Percentiles rank a stretch among this genome's conserved stretches.
phyloP scores from a whole-genome alignment of 768 basidiomycete genomes.

The Tricholoma hemisulphureum region DNA sequence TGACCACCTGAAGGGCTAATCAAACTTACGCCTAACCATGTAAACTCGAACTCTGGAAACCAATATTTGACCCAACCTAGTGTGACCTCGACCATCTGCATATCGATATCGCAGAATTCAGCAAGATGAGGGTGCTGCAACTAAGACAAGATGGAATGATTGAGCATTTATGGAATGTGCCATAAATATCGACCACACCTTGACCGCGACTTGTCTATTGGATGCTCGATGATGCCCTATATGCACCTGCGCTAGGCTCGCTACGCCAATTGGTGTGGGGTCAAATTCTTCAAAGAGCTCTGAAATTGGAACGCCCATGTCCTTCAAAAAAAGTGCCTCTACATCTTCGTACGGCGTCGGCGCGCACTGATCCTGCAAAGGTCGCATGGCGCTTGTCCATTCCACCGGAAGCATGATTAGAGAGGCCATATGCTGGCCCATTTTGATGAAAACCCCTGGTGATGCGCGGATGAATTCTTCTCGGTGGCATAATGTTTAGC shows the following conservation, averaged over 20 bases:
- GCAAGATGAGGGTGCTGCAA: conserved; percentile 91
- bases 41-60: conserved; percentile 96
- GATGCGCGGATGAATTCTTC: conserved; percentile 4
- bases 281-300: conserved; percentile 87
- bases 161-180: conserved; percentile 5
- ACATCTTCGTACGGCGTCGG: conserved; percentile 81
- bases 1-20: background rate
- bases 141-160: conserved; percentile 31
- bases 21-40: conserved; percentile 71
- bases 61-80: conserved; percentile 86
- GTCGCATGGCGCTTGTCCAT: conserved; percentile 52
- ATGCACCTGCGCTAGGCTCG: conserved; percentile 95
- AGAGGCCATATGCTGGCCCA: conserved; percentile 85
- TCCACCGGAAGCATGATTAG: conserved; percentile 53
- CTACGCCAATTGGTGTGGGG: conserved; percentile 87
- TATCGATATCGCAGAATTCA: conserved; percentile 91
- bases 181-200: conserved; percentile 42
- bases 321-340: conserved; percentile 70
- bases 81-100: conserved; percentile 77
- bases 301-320: conserved; percentile 70
- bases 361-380: conserved; percentile 89
- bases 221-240: conserved; percentile 69
- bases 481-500: background rate
- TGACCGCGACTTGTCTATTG: conserved; percentile 81
- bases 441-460: conserved; percentile 78